Evolutionary conservation across 208 protist genomes (phyloP), one percentile per base, ranked within the genome.

Genomic region (Leptomonas pyrrhocoris): DNA sequence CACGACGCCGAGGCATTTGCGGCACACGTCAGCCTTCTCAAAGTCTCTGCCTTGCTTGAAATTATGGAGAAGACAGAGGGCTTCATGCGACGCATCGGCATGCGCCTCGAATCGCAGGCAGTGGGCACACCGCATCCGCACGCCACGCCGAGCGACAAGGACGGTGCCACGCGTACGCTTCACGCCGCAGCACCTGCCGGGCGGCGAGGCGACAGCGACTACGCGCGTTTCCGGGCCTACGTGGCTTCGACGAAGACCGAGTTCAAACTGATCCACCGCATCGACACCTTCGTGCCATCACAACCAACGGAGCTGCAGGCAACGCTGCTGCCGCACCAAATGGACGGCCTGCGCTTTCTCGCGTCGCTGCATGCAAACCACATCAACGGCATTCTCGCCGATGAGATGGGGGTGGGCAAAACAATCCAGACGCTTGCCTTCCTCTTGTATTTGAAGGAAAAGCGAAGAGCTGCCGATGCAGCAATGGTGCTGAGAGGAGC

Each of bases 401-500:
- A 99, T 83, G 98, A 99, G 80, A 98, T 98, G 98, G 86, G 97
- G 50, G 81, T 97, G 6, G 96, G 97, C 54, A 98, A 98, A 65
- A 98, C 96, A 0, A 83, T 98, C 21, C 92, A 97, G 80, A 98
- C 95, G 2, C 94, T 99, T 21, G 75, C 91, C 9, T 83, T 94
- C 42, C 60, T 97, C 0, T 53, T 85, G n/a, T 48, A 83, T 51
- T 51, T 94, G 40, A 86, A 85, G 61, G 72, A 87, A 49, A 15
- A 25, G 66, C n/a, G 15, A 31, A 18, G 1, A 19, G 42, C 8
- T 2, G 42, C 45, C 25, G 18, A 4, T 21, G 21, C 51, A 1
- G 19, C 64, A 21, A 46, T 5, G 4, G 25, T 6, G 9, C 6
- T 8, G 19, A 16, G 45, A 46, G 36, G 60, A 0, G 19, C 6